Conservation (phyloP, 192 early-diverging fungal species). For the Backusella luteola region DNA sequence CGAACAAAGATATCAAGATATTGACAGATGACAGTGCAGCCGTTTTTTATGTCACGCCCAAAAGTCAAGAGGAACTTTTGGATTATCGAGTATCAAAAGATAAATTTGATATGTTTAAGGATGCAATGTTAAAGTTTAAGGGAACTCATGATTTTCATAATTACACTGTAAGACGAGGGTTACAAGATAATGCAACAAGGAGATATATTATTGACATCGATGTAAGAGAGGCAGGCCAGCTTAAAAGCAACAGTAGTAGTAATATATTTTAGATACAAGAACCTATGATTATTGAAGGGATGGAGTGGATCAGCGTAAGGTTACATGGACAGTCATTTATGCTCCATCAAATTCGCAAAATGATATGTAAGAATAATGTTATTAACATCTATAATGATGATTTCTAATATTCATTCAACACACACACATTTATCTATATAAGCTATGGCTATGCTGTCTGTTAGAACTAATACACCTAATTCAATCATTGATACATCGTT, state of each 20-base stretch:
- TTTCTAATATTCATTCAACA: not conserved
- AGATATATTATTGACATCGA: conserved; percentile 84
- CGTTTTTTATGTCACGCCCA: conserved; percentile 32
- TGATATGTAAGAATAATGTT: conserved; percentile 76
- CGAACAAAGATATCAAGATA: conserved; percentile 6
- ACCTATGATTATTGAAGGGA: conserved; percentile 62
- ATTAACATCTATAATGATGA: not conserved
- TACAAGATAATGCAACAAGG: conserved; percentile 71
- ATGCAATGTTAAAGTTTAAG: conserved; percentile 67
- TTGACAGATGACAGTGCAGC: not conserved
- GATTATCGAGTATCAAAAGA: conserved; percentile 62
- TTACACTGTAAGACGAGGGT: conserved; percentile 82
- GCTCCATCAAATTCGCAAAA: conserved; percentile 99
- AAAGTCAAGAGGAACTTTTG: conserved; percentile 59
- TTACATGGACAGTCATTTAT: conserved; percentile 97
- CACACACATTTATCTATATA: not conserved
- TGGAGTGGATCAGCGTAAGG: conserved; percentile 90
- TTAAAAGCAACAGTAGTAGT: not conserved
- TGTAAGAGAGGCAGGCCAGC: conserved; percentile 35
- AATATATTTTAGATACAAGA: conserved; percentile 43
- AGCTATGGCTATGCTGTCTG: conserved; percentile 76
- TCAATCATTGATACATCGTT: conserved; percentile 69
- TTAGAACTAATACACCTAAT: conserved; percentile 71
- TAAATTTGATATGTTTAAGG: conserved; percentile 62
- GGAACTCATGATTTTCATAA: conserved; percentile 96